Base-by-base conservation (phyloP, 2,329 filamentous ascomycete species). In the Akanthomyces uredinophilus region DNA sequence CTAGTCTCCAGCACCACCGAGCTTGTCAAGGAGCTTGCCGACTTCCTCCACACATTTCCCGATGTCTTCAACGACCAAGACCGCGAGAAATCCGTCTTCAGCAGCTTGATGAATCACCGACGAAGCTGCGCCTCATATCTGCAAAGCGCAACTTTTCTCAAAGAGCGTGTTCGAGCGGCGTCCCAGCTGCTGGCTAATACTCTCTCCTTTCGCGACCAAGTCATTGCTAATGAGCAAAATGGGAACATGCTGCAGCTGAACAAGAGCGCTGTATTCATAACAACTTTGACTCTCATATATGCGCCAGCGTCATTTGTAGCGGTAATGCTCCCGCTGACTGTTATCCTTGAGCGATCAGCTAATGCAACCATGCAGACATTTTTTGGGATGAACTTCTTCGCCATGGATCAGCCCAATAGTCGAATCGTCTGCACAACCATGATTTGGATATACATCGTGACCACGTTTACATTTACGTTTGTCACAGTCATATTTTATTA, bases 321-420 rank as follows among this genome's bases (percentile, higher is more conserved):
- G 7, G 74, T 76, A 67, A 68, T 4, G 71, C 69, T 27, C 37
- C 8, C 22, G 24, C 3, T 16, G 20, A 54, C 5, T 51, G 29
- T 4, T 6, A 7, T 5, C 16, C 20, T 29, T 29, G 22, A 18
- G 3, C 14, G 16, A 11, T 4, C 8, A 18, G 24, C 53, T 56
- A 56, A 46, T 24, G 6, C 35, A 11, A n/a, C 6, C 22, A 54
- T 3, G 24, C 35, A 73, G 72, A 73, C 75, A 1, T 71, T 77
- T 50, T 75, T 77, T 59, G 75, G 75, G 2, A 77, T 77, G 75
- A 77, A 76, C 65, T 74, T 77, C 56, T 77, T 77, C 52, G 70
- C 69, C 24, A 66, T 74, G 63, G 70, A 76, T 39, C 32, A 68
- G 13, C 58, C 69, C 1, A 71, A 66, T 6, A 65, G 65, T 14